Evolutionary conservation across 106 monocot genomes (phyloP), one percentile per base, ranked within the genome.

Genomic region (Dactylorhiza incarnata): DNA sequence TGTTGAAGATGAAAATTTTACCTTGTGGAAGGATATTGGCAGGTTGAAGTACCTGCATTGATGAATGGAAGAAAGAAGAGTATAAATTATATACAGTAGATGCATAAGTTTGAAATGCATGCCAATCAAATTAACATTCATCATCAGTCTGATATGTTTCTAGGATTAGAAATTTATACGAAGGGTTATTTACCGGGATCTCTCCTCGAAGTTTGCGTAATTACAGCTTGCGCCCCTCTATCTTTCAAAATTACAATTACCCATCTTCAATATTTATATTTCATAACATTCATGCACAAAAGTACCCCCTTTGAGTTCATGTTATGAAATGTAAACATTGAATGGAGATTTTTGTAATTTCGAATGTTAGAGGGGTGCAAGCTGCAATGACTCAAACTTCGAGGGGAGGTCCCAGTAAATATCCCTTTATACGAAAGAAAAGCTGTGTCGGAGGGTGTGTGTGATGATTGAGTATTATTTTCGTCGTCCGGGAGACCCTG

Each of bases 21-120:
- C 69, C 69, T 69, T 69, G 45, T 17, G 44, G 69, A 69, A n/a
- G 69, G 63, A 73, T 73, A 79, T 26, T 80, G 80, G 53, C 80
- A 80, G 37, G 74, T 43, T 66, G 73, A 74, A 62, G 74, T 80
- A 68, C 80, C 80, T 80, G 80, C 72, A 45, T 51, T 14, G 47
- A 37, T 72, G 46, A 13, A 6, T 15, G 73, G 9, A 73, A 52
- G 13, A 73, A 9, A 13, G 7, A 25, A 11, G 52, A 48, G 73
- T 20, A 23, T 11, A 73, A 23, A 22, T 25, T 24, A 52, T 50
- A 11, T 25, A 25, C 71, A 58, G 16, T 22, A 3, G 7, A 9
- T 2, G 17, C 19, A 59, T n/a, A 59, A 59, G 58, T 59, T 59
- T 59, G 58, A 59, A 59, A 59, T 59, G 22, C 1, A 7, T 59